phyloP scores from a whole-genome alignment of 2,329 filamentous ascomycete genomes.

The Ophiosphaerella herpotricha region DNA sequence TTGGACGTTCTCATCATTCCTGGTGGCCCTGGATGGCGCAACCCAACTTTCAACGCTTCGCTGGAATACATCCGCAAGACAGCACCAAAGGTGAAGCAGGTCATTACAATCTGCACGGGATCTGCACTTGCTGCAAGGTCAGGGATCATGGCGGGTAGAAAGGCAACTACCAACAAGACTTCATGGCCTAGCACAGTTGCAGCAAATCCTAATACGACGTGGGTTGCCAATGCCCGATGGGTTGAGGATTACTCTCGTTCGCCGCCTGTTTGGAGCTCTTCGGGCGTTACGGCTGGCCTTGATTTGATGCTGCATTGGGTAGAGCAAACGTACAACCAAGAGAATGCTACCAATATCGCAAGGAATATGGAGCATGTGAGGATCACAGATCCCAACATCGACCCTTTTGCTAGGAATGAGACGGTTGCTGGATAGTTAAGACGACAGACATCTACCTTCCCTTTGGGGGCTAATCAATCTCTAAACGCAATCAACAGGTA shows the following conservation, averaged over 20 bases:
- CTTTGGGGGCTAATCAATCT: background rate
- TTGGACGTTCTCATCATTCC: slow-evolving; percentile 69
- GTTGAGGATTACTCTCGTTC: slow-evolving; percentile 61
- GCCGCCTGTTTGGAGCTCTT: slow-evolving; percentile 62
- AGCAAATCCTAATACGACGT: slow-evolving; percentile 59
- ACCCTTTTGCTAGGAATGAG: slow-evolving; percentile 57
- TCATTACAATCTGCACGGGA: slow-evolving; percentile 70
- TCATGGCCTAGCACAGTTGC: slow-evolving; percentile 44
- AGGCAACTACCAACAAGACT: slow-evolving; percentile 51
- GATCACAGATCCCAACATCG: slow-evolving; percentile 53
- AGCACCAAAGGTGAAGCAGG: slow-evolving; percentile 56
- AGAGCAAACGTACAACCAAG: slow-evolving; percentile 56
- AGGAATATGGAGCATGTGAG: slow-evolving; percentile 63
- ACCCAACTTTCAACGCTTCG: slow-evolving; percentile 34
- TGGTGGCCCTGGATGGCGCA: slow-evolving; percentile 59
- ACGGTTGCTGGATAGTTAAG: slow-evolving; percentile 1
- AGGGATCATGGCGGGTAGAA: slow-evolving; percentile 62
- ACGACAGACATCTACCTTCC: too few species aligned
- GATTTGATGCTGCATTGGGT: slow-evolving; percentile 64
- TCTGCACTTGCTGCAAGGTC: slow-evolving; percentile 61
- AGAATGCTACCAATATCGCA: slow-evolving; percentile 56
- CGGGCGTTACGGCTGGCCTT: slow-evolving; percentile 65
- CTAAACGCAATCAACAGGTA: background rate
- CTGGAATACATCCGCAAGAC: slow-evolving; percentile 54
- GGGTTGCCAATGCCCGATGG: slow-evolving; percentile 66